Conservation (phyloP, 176 grass and related monocot species). For the Juncus inflexus region DNA sequence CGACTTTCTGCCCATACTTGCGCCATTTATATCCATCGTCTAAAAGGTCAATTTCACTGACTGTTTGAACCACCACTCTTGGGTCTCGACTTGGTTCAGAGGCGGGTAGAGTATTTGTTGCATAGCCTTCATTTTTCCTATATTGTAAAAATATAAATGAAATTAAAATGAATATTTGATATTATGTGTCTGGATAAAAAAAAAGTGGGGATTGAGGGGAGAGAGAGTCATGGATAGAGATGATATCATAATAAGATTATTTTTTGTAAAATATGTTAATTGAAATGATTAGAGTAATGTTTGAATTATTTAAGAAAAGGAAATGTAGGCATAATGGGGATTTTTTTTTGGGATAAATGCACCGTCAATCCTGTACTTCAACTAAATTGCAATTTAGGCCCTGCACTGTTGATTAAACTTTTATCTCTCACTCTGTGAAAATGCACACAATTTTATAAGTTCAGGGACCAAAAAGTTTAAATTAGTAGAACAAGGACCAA, state of each 20-base stretch:
- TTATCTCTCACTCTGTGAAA: not conserved
- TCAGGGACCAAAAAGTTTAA: not conserved
- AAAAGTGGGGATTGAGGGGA: too few species aligned
- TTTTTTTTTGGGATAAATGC: not conserved
- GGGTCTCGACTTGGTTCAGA: constrained; percentile 24
- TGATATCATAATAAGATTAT: too few species aligned
- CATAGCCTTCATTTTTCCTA: constrained; percentile 18
- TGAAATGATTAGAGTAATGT: not conserved
- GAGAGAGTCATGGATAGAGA: too few species aligned
- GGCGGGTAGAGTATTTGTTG: constrained; percentile 17
- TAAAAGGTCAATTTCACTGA: constrained; percentile 34
- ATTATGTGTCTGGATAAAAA: not conserved
- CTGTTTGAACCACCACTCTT: constrained; percentile 37
- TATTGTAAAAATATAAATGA: not conserved
- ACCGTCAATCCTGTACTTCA: too few species aligned
- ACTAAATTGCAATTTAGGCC: too few species aligned
- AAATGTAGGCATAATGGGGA: not conserved
- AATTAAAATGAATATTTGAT: constrained; percentile 1
- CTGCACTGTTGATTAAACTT: too few species aligned
- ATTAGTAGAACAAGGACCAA: too few species aligned
- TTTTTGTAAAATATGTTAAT: too few species aligned
- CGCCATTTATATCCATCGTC: constrained; percentile 35
- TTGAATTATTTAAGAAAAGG: not conserved
- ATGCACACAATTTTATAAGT: not conserved
- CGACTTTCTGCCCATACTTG: constrained; percentile 37